Percentiles rank a stretch among this genome's conserved stretches.
Evolutionary conservation across 2,329 filamentous ascomycete species (phyloP).

Genomic region (Chlorencoelia australis): DNA sequence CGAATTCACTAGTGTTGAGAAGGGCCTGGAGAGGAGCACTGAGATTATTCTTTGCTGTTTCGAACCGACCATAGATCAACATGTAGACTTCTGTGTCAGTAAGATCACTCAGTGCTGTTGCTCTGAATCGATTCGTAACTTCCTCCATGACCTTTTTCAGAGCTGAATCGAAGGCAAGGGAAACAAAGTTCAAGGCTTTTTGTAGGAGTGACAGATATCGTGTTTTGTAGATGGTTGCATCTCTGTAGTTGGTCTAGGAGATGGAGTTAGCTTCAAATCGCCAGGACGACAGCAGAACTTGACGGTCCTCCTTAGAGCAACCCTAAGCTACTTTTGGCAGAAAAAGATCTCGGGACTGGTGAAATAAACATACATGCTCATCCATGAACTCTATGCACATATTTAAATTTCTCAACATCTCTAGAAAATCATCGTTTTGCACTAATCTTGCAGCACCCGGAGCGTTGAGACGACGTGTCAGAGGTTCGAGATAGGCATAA

Average conservation of each 20-base stretch:
- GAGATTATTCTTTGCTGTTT: constrained; percentile 39
- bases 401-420: constrained; percentile 81
- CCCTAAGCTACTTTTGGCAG: no score
- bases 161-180: constrained; percentile 16
- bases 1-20: constrained; percentile 21
- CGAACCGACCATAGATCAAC: constrained; percentile 60
- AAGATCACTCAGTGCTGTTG: constrained; percentile 52
- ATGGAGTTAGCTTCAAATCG: no score
- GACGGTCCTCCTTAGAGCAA: no score
- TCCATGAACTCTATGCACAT: constrained; percentile 91
- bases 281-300: no score
- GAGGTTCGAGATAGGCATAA: constrained; percentile 86
- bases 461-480: constrained; percentile 81
- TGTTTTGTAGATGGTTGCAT: constrained; percentile 78
- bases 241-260: constrained; percentile 78
- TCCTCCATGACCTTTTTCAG: constrained; percentile 46
- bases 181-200: constrained; percentile 52
- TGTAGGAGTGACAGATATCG: constrained; percentile 75
- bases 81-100: constrained; percentile 66
- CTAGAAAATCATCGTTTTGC: constrained; percentile 72
- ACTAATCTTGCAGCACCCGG: constrained; percentile 82
- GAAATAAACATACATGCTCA: constrained; percentile 59
- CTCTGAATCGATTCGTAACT: constrained; percentile 50
- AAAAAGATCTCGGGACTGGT: no score
- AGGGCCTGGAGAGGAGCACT: constrained; percentile 56